Evolutionary conservation across 306 rosid genomes (phyloP).

Genomic region (Acacia crassicarpa): DNA sequence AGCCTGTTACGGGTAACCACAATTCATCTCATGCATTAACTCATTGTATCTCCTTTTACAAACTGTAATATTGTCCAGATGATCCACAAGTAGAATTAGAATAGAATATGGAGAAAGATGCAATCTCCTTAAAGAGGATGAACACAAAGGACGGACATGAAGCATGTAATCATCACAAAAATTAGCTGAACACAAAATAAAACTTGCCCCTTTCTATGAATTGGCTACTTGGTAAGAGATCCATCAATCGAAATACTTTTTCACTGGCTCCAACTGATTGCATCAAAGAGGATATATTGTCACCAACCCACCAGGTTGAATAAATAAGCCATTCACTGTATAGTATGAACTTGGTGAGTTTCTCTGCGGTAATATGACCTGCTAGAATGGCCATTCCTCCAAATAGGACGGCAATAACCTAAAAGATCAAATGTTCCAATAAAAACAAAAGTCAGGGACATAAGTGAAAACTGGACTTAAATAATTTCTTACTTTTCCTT

Average conservation of each 20-base stretch:
- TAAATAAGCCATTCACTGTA: slow-evolving; percentile 94
- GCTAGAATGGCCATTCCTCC: slow-evolving; percentile 92
- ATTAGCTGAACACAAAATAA: slow-evolving; percentile 27
- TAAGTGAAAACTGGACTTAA: slow-evolving; percentile 19
- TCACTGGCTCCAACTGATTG: slow-evolving; percentile 99
- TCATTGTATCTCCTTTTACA: background rate
- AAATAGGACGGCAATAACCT: slow-evolving; percentile 82
- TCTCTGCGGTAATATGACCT: slow-evolving; percentile 87
- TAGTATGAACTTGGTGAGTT: slow-evolving; percentile 88
- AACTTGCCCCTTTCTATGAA: slow-evolving; percentile 69
- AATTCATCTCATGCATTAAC: background rate
- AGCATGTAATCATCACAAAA: slow-evolving; percentile 27
- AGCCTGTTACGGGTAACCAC: background rate
- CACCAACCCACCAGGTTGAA: slow-evolving; percentile 99
- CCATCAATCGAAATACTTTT: slow-evolving; percentile 93
- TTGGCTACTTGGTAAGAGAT: slow-evolving; percentile 85
- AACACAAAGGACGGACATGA: slow-evolving; percentile 15
- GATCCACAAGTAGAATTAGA: slow-evolving; percentile 13
- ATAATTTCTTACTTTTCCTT: background rate
- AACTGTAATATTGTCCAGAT: background rate
- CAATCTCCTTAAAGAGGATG: slow-evolving; percentile 19
- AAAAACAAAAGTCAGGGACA: slow-evolving; percentile 39
- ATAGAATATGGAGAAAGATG: slow-evolving; percentile 19
- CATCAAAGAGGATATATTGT: slow-evolving; percentile 88
- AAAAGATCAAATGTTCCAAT: slow-evolving; percentile 36